These are phyloP conservation scores for Kwoniella newhampshirensis DNA, from an alignment of 768 basidiomycete genomes.

Conservation along the genomic window DNA sequence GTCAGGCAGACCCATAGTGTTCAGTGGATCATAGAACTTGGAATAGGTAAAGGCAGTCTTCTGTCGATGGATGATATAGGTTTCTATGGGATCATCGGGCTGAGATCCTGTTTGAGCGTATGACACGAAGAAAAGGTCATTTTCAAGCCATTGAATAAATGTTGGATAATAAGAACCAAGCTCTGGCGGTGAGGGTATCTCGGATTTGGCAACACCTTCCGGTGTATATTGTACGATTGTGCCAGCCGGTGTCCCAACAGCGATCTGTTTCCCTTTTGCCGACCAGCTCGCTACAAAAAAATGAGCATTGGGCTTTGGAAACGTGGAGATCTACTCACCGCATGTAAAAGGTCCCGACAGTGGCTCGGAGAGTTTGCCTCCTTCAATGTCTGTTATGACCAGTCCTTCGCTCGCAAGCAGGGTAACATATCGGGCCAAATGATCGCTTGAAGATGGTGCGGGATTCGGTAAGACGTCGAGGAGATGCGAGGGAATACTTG, in stretches of 20 bases:
- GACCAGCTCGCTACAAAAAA: conserved; percentile 53
- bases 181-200: conserved; percentile 41
- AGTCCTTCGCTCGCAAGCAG: conserved; percentile 31
- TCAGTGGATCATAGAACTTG: conserved; percentile 49
- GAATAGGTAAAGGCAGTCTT: conserved; percentile 45
- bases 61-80: conserved; percentile 48
- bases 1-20: conserved; percentile 50
- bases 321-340: conserved; percentile 19
- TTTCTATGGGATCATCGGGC: conserved; percentile 49
- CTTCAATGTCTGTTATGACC: conserved; percentile 42
- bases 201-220: conserved; percentile 52
- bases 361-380: conserved; percentile 17
- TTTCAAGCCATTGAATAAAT: conserved; percentile 56
- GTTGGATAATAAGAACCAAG: conserved; percentile 27
- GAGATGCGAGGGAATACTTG: conserved; percentile 24
- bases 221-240: conserved; percentile 53
- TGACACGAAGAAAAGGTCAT: conserved; percentile 54
- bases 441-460: conserved; percentile 21
- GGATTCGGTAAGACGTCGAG: conserved; percentile 51
- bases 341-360: conserved; percentile 41
- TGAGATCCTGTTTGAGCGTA: conserved; percentile 39
- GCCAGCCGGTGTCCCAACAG: conserved; percentile 49
- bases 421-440: conserved; percentile 22
- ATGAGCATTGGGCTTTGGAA: conserved; percentile 5
- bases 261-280: conserved; percentile 56